phyloP scores from a whole-genome alignment of 495 filamentous ascomycete genomes.

The Podospora didyma region DNA sequence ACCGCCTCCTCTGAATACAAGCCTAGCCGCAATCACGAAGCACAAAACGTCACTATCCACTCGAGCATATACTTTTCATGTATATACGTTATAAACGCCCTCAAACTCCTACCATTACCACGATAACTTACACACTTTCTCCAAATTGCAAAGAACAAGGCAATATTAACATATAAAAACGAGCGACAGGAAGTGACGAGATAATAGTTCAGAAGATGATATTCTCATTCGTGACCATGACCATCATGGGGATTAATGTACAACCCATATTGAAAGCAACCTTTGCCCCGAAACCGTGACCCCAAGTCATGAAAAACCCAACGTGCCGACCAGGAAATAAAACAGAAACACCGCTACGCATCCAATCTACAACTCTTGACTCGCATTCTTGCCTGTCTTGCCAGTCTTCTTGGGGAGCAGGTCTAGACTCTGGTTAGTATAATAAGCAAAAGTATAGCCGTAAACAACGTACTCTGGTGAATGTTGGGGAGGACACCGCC shows the following conservation, averaged over 20 bases:
- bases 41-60: not conserved
- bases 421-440: constrained; percentile 58
- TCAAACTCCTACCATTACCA: no score
- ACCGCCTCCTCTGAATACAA: no score
- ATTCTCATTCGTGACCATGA: constrained; percentile 61
- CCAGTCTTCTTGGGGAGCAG: constrained; percentile 97
- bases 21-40: not conserved
- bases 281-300: constrained; percentile 79
- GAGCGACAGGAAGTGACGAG: not conserved
- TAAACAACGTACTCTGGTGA: constrained; percentile 79
- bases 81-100: no score
- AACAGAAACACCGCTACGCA: constrained; percentile 56
- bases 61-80: no score
- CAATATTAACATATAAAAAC: no score
- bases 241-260: constrained; percentile 82
- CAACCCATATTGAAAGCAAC: constrained; percentile 78
- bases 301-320: constrained; percentile 75
- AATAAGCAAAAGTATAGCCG: not conserved
- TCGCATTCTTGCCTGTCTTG: constrained; percentile 84
- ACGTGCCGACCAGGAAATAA: constrained; percentile 63
- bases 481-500: constrained; percentile 99
- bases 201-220: constrained; percentile 30
- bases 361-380: constrained; percentile 79
- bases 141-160: not conserved
- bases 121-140: no score